Conservation (phyloP, 768 basidiomycete genomes). For the Suillus occidentalis region DNA sequence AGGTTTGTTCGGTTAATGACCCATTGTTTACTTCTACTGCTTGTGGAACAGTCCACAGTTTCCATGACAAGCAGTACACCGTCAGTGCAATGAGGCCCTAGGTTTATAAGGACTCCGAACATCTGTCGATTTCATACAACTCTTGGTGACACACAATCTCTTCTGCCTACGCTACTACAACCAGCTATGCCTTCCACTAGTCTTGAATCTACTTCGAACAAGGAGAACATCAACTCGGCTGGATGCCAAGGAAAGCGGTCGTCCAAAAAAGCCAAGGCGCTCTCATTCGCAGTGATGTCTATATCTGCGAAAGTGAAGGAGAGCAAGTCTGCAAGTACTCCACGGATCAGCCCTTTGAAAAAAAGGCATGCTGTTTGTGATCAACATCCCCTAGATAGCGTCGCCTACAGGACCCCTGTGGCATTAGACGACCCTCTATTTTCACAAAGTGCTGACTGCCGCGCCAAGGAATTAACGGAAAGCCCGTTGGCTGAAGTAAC, state of each 20-base stretch:
- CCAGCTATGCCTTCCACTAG: background rate
- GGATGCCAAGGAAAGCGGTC: background rate
- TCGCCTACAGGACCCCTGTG: background rate
- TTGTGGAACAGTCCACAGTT: background rate
- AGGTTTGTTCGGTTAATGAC: constrained; percentile 2
- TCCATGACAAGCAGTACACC: background rate
- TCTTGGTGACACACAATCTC: background rate
- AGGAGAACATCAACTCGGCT: background rate
- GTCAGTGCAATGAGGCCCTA: background rate
- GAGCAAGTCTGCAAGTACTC: background rate
- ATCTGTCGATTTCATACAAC: background rate
- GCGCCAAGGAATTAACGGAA: constrained; percentile 14
- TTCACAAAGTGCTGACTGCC: constrained; percentile 1
- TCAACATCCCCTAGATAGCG: background rate
- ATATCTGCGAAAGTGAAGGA: background rate
- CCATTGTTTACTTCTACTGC: constrained; percentile 1
- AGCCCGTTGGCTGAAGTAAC: constrained; percentile 13
- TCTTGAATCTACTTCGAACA: background rate
- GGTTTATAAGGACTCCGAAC: background rate
- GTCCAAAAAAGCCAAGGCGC: background rate
- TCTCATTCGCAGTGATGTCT: background rate
- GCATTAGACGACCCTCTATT: background rate
- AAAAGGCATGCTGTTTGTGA: background rate
- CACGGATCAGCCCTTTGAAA: background rate
- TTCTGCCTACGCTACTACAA: background rate